A percentile compares a stretch with the other conserved stretches of the same genome.
These are phyloP conservation scores for Benincasa hispida DNA, from an alignment of 306 rosid genomes.

Conservation along the genomic window DNA sequence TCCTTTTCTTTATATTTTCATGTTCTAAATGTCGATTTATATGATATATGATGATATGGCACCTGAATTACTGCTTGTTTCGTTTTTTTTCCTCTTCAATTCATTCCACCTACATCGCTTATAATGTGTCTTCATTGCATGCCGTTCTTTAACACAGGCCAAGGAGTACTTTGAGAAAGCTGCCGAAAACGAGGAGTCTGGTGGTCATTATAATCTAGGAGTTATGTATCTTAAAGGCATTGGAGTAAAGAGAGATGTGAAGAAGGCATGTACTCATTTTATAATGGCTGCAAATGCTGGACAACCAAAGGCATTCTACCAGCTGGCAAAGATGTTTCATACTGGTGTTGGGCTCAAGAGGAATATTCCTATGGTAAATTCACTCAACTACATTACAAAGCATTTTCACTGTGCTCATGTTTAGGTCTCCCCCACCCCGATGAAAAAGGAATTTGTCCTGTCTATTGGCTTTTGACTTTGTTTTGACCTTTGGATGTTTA, in stretches of 20 bases:
- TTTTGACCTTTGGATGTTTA: not conserved
- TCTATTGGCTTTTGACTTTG: not conserved
- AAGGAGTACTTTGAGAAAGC: slow-evolving; percentile 95
- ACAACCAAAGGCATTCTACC: slow-evolving; percentile 97
- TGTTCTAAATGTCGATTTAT: not conserved
- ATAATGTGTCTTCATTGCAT: not conserved
- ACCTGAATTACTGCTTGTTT: not conserved
- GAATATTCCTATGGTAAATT: slow-evolving; percentile 60
- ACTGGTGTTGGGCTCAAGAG: slow-evolving; percentile 84
- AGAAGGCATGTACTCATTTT: slow-evolving; percentile 51
- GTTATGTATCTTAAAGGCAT: slow-evolving; percentile 94
- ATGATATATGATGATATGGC: not conserved
- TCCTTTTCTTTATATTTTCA: not conserved
- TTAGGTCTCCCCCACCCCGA: too few relatives aligned
- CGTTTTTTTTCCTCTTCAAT: not conserved
- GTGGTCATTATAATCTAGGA: slow-evolving; percentile 90
- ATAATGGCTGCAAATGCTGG: slow-evolving; percentile 77
- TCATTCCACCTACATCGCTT: not conserved
- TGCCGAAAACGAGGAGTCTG: slow-evolving; percentile 57
- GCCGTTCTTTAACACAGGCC: slow-evolving; percentile 32
- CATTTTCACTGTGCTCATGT: not conserved
- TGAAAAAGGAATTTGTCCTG: too few relatives aligned
- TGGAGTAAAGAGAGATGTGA: slow-evolving; percentile 85
- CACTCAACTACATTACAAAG: not conserved
- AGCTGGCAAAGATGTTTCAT: slow-evolving; percentile 97